These are phyloP conservation scores for Tylopilus felleus DNA, from an alignment of 768 basidiomycete species.

Conservation along the genomic window DNA sequence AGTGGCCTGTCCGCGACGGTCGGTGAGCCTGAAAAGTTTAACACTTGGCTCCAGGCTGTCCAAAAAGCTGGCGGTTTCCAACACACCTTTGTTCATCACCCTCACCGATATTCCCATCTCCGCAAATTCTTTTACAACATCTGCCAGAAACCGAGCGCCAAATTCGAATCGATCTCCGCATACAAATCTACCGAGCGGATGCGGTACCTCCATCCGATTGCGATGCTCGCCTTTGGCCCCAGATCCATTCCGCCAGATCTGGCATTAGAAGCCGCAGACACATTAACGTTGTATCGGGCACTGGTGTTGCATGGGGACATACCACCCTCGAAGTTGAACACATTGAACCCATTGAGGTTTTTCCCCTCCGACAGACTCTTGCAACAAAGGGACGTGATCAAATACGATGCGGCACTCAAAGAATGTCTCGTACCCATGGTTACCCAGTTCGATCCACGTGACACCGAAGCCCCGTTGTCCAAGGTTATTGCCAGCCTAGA, in stretches of 20 bases:
- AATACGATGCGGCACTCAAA: slow-evolving; percentile 57
- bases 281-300: slow-evolving; percentile 48
- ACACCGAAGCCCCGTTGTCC: slow-evolving; percentile 33
- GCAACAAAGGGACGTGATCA: slow-evolving; percentile 57
- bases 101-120: slow-evolving; percentile 70
- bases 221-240: slow-evolving; percentile 52
- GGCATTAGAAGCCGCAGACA: slow-evolving; percentile 58
- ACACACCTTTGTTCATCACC: slow-evolving; percentile 59
- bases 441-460: slow-evolving; percentile 33
- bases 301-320: slow-evolving; percentile 33
- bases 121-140: slow-evolving; percentile 61
- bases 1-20: slow-evolving; percentile 74
- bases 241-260: slow-evolving; percentile 57
- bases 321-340: slow-evolving; percentile 12
- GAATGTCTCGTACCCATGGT: slow-evolving; percentile 37
- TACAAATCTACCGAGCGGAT: slow-evolving; percentile 39
- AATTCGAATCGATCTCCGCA: slow-evolving; percentile 37
- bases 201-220: slow-evolving; percentile 62
- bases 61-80: slow-evolving; percentile 57
- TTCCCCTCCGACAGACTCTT: slow-evolving; percentile 43
- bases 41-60: slow-evolving; percentile 59
- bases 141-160: slow-evolving; percentile 10
- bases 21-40: slow-evolving; percentile 62
- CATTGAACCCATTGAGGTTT: slow-evolving; percentile 43
- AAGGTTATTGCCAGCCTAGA: slow-evolving; percentile 40